A percentile compares a stretch with the other conserved stretches of the same genome.
These are phyloP conservation scores for Blastobotrys attinorum DNA, from an alignment of 805 yeast genomes.

Conservation along the genomic window DNA sequence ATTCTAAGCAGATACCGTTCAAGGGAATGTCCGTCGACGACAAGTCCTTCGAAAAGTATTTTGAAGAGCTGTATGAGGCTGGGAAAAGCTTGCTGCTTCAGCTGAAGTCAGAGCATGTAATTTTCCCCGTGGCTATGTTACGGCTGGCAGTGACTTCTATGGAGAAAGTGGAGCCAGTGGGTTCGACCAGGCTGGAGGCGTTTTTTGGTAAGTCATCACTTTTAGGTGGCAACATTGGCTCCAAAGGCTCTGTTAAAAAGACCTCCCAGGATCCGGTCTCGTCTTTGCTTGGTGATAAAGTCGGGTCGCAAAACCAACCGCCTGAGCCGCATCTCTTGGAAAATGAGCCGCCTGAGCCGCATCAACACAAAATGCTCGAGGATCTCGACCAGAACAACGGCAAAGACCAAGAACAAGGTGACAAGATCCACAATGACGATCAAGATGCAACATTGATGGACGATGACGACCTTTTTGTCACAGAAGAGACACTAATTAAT, in stretches of 20 bases:
- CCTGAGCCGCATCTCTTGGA: too few species aligned
- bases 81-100: slow-evolving; percentile 4
- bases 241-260: too few species aligned
- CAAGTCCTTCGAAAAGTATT: slow-evolving; percentile 6
- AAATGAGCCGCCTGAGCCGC: neutral
- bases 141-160: slow-evolving; percentile 1
- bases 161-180: neutral
- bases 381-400: neutral
- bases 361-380: too few species aligned
- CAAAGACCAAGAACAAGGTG: slow-evolving; percentile 3
- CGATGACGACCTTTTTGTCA: slow-evolving; percentile 12
- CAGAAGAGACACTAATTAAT: slow-evolving; percentile 3
- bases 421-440: slow-evolving; percentile 2
- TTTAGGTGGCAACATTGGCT: too few species aligned
- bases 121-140: slow-evolving; percentile 4
- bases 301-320: neutral
- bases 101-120: neutral
- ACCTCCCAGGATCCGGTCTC: neutral
- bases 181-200: neutral
- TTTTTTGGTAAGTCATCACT: slow-evolving; percentile 1
- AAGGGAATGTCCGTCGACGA: slow-evolving; percentile 5
- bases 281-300: too few species aligned
- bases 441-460: too few species aligned
- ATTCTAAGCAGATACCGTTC: slow-evolving; percentile 20
- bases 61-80: slow-evolving; percentile 1